Evolutionary conservation across 2,329 filamentous ascomycete genomes (phyloP).

Genomic region (Penicillium brasilianum): DNA sequence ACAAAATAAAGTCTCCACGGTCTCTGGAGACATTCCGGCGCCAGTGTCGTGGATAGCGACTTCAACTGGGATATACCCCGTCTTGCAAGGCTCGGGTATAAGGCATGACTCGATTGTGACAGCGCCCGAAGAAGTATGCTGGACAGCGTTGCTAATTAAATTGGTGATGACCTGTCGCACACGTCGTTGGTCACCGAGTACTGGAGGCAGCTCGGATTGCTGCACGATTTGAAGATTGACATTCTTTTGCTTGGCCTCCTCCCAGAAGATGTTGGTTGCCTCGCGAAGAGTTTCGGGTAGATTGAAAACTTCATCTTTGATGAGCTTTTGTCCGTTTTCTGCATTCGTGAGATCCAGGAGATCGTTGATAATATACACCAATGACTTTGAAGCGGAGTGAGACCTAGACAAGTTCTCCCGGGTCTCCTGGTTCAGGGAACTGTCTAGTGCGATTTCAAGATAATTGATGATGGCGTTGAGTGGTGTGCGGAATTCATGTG

Average conservation of each 20-base stretch:
- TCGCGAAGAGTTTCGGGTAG: conserved; percentile 71
- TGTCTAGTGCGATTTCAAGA: conserved; percentile 84
- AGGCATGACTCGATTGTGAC: conserved; percentile 74
- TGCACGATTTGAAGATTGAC: conserved; percentile 72
- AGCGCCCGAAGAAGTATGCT: conserved; percentile 72
- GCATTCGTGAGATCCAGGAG: conserved; percentile 84
- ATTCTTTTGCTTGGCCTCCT: conserved; percentile 76
- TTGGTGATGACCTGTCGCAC: conserved; percentile 84
- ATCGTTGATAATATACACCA: conserved; percentile 93
- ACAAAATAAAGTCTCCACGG: conserved; percentile 64
- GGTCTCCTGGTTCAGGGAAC: conserved; percentile 76
- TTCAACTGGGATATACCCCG: conserved; percentile 67
- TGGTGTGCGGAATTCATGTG: conserved; percentile 86
- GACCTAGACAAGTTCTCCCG: conserved; percentile 81
- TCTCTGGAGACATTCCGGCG: conserved; percentile 62
- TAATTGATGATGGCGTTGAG: conserved; percentile 96
- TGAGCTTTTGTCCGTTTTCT: conserved; percentile 76
- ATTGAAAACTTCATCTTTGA: conserved; percentile 81
- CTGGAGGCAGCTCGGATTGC: conserved; percentile 71
- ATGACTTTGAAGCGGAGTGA: conserved; percentile 85
- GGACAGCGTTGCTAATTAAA: conserved; percentile 83
- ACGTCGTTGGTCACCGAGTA: conserved; percentile 77
- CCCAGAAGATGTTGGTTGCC: conserved; percentile 73
- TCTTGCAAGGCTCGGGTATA: conserved; percentile 48
- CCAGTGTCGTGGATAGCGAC: conserved; percentile 78